These are phyloP conservation scores for Metschnikowia peoriensis DNA, from an alignment of 805 yeast genomes.

Conservation along the genomic window DNA sequence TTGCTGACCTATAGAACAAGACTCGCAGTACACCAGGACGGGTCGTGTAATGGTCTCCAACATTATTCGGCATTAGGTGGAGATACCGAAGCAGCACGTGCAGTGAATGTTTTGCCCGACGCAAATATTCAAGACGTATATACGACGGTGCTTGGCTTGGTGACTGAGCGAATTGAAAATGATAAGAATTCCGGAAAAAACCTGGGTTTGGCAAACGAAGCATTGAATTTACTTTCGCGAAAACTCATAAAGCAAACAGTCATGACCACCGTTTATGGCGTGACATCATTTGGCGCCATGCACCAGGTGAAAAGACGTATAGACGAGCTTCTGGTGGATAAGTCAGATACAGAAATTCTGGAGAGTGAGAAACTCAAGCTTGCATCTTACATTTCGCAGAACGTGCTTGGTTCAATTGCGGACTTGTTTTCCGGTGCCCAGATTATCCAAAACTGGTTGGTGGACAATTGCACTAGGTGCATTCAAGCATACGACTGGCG, in stretches of 20 bases:
- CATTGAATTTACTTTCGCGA: constrained; percentile 23
- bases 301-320: constrained; percentile 30
- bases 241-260: constrained; percentile 41
- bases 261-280: constrained; percentile 48
- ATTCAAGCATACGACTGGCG: constrained; percentile 24
- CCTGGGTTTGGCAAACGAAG: constrained; percentile 15
- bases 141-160: constrained; percentile 28
- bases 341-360: neutral
- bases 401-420: constrained; percentile 14
- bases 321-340: constrained; percentile 12
- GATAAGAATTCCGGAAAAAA: constrained; percentile 1
- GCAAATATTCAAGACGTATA: constrained; percentile 34
- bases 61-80: constrained; percentile 45
- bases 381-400: constrained; percentile 13
- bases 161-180: constrained; percentile 15
- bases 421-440: constrained; percentile 35
- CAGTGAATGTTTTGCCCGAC: constrained; percentile 35
- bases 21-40: constrained; percentile 43
- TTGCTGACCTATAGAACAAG: constrained; percentile 25
- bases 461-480: constrained; percentile 29
- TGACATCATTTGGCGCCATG: constrained; percentile 37
- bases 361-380: constrained; percentile 2
- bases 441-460: constrained; percentile 36
- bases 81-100: constrained; percentile 35
- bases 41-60: constrained; percentile 46